Evolutionary conservation across 2,329 filamentous ascomycete genomes (phyloP).

Genomic region (Calonectria ilicicola): DNA sequence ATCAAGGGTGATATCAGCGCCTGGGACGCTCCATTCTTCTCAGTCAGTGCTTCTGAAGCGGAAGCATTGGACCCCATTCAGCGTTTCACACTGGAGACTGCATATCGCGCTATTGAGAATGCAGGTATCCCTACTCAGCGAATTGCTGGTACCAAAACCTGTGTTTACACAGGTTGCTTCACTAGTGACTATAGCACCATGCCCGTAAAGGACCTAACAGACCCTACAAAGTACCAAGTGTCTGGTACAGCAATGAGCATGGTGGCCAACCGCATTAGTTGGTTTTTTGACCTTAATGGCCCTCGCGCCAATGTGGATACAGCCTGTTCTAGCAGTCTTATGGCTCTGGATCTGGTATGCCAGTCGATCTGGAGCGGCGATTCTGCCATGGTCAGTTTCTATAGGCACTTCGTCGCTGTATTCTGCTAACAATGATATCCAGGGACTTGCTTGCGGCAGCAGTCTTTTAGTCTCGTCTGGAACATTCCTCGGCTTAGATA

Average conservation of each 20-base stretch:
- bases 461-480: slow-evolving; percentile 34
- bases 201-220: slow-evolving; percentile 45
- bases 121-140: slow-evolving; percentile 48
- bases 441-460: slow-evolving; percentile 32
- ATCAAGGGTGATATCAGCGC: background rate
- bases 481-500: slow-evolving; percentile 24
- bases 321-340: slow-evolving; percentile 30
- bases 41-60: background rate
- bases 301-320: slow-evolving; percentile 34
- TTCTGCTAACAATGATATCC: slow-evolving; percentile 41
- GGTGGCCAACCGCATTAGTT: slow-evolving; percentile 54
- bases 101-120: slow-evolving; percentile 50
- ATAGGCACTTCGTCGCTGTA: background rate
- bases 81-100: slow-evolving; percentile 47
- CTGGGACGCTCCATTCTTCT: background rate
- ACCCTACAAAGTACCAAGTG: slow-evolving; percentile 34
- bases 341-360: slow-evolving; percentile 30
- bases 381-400: background rate
- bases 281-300: slow-evolving; percentile 45
- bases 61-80: slow-evolving; percentile 52
- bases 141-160: slow-evolving; percentile 45
- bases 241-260: slow-evolving; percentile 49
- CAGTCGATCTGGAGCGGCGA: slow-evolving; percentile 56
- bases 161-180: slow-evolving; percentile 53
- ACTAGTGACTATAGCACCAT: slow-evolving; percentile 51